Evolutionary conservation across 805 yeast genomes (phyloP).

Genomic region (Myxozyma udenii): DNA sequence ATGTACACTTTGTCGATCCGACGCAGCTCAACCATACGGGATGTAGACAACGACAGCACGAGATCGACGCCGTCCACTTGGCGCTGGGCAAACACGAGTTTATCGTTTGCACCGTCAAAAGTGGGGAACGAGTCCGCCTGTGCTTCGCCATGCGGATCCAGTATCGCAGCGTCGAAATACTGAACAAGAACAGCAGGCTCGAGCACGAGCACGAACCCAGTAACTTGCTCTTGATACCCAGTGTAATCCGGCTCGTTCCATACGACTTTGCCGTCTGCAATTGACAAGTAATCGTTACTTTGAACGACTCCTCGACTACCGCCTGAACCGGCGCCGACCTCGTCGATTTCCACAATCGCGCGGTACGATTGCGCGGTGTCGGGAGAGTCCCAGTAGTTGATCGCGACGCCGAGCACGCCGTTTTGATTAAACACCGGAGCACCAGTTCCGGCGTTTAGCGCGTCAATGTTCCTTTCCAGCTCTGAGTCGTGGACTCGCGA

Average conservation of each 20-base stretch:
- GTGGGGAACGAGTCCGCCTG: conserved; percentile 4
- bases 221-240: conserved; percentile 30
- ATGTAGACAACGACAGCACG: conserved; percentile 6
- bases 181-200: conserved; percentile 38
- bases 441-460: conserved; percentile 33
- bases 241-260: conserved; percentile 29
- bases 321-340: conserved; percentile 5
- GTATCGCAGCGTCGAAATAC: conserved; percentile 23
- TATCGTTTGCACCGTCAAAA: conserved; percentile 4
- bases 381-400: conserved; percentile 35
- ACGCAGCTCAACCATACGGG: conserved; percentile 13
- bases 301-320: conserved; percentile 25
- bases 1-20: conserved; percentile 15
- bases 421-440: conserved; percentile 36
- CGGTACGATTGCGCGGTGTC: conserved; percentile 4
- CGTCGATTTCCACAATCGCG: conserved; percentile 16
- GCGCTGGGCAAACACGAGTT: conserved; percentile 4
- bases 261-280: conserved; percentile 5
- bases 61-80: conserved; percentile 4
- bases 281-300: conserved; percentile 11
- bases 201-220: conserved; percentile 37
- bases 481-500: conserved; percentile 16
- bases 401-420: conserved; percentile 36
- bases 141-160: conserved; percentile 23
- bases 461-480: conserved; percentile 2